Percentiles rank a stretch among this genome's conserved stretches.
Conservation (phyloP, 1,139 yeast species). For the Geotrichum restrictum region DNA sequence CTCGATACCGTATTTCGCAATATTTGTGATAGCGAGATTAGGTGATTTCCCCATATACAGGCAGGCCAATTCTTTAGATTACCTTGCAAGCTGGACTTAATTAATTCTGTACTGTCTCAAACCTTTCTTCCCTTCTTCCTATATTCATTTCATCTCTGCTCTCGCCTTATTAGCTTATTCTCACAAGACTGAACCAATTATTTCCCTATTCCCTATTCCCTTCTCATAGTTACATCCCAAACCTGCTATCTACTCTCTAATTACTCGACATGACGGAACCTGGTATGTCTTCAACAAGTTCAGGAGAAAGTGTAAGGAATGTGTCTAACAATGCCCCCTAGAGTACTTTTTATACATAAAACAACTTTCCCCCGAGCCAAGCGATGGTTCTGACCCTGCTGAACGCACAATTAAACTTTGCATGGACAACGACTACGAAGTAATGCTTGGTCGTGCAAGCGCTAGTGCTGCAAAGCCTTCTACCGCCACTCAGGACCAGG, state of each 20-base stretch:
- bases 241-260: background rate
- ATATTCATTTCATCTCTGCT: too few species aligned
- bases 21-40: too few species aligned
- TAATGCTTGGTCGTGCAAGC: constrained; percentile 14
- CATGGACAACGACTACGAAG: constrained; percentile 4
- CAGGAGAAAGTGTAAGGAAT: background rate
- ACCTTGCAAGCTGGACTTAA: too few species aligned
- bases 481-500: background rate
- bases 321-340: background rate
- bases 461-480: background rate
- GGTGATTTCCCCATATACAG: too few species aligned
- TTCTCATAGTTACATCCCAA: background rate
- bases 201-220: background rate
- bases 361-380: constrained; percentile 9
- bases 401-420: constrained; percentile 1
- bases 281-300: background rate
- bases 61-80: too few species aligned
- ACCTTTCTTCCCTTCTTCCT: too few species aligned
- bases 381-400: background rate
- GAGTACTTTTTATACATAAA: background rate
- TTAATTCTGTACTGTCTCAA: too few species aligned
- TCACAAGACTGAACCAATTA: too few species aligned
- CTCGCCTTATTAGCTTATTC: too few species aligned
- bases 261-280: background rate
- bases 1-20: too few species aligned